These are phyloP conservation scores for Aspergillus oerlinghausenensis DNA, from an alignment of 2,329 filamentous ascomycete genomes.

Conservation along the genomic window DNA sequence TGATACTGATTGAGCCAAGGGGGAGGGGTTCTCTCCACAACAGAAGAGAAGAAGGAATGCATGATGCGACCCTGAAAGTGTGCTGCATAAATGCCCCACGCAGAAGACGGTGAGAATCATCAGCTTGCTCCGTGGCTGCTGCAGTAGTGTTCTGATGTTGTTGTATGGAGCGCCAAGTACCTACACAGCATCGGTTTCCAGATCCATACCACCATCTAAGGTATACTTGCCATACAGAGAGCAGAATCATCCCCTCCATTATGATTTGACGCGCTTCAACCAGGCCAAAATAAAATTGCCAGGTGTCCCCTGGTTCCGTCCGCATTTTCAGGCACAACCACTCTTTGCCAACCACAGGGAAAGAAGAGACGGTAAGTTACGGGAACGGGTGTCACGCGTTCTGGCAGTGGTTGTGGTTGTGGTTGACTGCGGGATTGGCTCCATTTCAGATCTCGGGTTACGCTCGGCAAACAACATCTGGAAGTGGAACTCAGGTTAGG, in stretches of 20 bases:
- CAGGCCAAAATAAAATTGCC: not conserved
- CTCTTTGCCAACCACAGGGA: slow-evolving; percentile 6
- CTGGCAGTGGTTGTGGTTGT: not conserved
- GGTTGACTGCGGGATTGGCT: not conserved
- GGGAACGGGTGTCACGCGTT: slow-evolving; percentile 4
- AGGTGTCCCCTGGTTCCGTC: slow-evolving; percentile 9
- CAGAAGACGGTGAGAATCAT: slow-evolving; percentile 16
- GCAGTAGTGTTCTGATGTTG: not conserved
- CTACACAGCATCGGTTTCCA: not conserved
- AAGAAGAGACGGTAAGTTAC: slow-evolving; percentile 9
- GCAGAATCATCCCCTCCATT: not conserved
- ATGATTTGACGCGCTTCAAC: not conserved
- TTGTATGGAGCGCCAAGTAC: too few species aligned
- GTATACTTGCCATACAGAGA: not conserved
- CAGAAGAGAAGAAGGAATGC: slow-evolving; percentile 7
- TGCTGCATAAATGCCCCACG: slow-evolving; percentile 9
- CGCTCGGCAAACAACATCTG: slow-evolving; percentile 6
- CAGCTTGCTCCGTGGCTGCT: slow-evolving; percentile 1
- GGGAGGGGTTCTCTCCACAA: not conserved
- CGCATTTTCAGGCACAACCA: slow-evolving; percentile 4
- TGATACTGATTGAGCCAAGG: not conserved
- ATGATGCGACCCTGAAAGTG: slow-evolving; percentile 12
- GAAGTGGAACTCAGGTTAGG: not conserved
- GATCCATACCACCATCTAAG: too few species aligned
- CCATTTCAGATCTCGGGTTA: slow-evolving; percentile 4